phyloP scores from a whole-genome alignment of 176 grass and related monocot genomes.

The Rhynchospora breviuscula region DNA sequence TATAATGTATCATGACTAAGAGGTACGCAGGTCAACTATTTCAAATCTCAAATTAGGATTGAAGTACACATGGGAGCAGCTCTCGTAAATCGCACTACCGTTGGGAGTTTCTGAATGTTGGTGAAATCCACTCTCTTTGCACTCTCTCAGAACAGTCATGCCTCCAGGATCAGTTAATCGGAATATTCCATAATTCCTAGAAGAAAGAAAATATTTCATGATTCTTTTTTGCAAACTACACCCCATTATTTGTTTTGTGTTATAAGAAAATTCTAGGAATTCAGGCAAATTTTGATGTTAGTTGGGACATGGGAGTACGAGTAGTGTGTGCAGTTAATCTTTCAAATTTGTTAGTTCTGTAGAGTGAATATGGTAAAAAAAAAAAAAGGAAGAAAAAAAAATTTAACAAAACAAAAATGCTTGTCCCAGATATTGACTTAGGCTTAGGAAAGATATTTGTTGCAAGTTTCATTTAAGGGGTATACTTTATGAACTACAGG shows the following conservation, averaged over 20 bases:
- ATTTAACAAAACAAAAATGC: neutral
- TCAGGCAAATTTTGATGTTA: neutral
- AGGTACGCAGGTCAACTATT: slow-evolving; percentile 77
- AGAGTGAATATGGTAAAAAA: neutral
- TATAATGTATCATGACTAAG: slow-evolving; percentile 22
- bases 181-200: slow-evolving; percentile 89
- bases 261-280: neutral
- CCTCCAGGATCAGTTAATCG: slow-evolving; percentile 77
- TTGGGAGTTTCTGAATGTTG: slow-evolving; percentile 45
- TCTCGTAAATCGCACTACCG: slow-evolving; percentile 55
- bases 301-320: neutral
- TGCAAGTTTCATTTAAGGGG: neutral
- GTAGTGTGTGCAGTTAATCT: neutral
- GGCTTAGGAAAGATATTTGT: neutral
- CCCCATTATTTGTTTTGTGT: slow-evolving; percentile 1
- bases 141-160: slow-evolving; percentile 54
- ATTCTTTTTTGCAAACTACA: slow-evolving; percentile 23
- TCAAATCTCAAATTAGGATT: slow-evolving; percentile 86
- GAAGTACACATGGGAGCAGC: slow-evolving; percentile 62
- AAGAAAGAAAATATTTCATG: slow-evolving; percentile 18
- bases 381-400: neutral
- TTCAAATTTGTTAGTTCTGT: neutral
- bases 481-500: neutral
- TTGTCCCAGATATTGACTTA: neutral
- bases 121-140: slow-evolving; percentile 74